These are phyloP conservation scores for Mentha longifolia DNA, from an alignment of 257 asterid species.

Conservation along the genomic window DNA sequence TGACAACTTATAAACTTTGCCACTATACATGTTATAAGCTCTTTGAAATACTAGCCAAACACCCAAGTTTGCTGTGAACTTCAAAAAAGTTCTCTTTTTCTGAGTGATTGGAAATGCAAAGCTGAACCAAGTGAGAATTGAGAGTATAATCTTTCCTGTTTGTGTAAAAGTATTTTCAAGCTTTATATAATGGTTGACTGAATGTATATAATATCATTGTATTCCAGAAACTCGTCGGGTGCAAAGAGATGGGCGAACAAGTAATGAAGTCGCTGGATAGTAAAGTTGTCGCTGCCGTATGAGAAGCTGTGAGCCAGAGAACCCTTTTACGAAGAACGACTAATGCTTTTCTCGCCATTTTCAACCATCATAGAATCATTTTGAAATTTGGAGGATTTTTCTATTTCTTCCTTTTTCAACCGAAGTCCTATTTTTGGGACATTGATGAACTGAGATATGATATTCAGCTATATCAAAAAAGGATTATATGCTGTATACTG, in stretches of 20 bases:
- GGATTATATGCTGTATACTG: too few species aligned
- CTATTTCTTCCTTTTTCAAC: too few species aligned
- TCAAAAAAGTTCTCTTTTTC: background rate
- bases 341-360: background rate
- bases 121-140: background rate
- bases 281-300: slow-evolving; percentile 53
- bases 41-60: background rate
- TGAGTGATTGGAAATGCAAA: background rate
- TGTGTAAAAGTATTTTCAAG: background rate
- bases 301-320: slow-evolving; percentile 24
- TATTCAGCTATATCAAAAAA: too few species aligned
- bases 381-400: too few species aligned
- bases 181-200: background rate
- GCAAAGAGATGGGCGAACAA: slow-evolving; percentile 97
- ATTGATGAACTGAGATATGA: too few species aligned
- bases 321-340: background rate
- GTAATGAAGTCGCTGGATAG: slow-evolving; percentile 82
- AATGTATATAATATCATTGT: background rate
- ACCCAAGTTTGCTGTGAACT: background rate
- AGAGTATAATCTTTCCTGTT: background rate
- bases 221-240: slow-evolving; percentile 89
- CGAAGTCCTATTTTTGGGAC: too few species aligned
- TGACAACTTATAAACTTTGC: too few species aligned
- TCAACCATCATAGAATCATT: background rate
- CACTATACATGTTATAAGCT: background rate